Percentiles rank a stretch among this genome's conserved stretches.
Evolutionary conservation across 1,284 basidiomycete species (phyloP).

Genomic region (Ganoderma resinaceum): DNA sequence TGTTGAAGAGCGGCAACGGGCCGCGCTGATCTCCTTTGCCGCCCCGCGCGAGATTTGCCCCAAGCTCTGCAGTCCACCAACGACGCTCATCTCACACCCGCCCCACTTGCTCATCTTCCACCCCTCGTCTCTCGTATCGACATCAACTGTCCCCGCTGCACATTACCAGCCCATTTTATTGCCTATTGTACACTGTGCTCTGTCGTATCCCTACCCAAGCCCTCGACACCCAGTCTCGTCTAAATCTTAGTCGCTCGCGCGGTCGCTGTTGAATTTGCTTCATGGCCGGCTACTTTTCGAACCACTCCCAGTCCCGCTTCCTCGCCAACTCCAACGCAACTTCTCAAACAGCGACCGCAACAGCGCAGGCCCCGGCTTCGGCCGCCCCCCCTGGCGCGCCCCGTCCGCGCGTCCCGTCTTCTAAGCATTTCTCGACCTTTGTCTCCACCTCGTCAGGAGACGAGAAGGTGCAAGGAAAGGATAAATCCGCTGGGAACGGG

Average conservation of each 20-base stretch:
- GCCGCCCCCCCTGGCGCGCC: conserved; percentile 38
- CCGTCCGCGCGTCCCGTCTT: conserved; percentile 59
- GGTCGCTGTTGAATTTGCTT: conserved; percentile 16
- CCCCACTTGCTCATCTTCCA: conserved; percentile 17
- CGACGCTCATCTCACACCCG: conserved; percentile 30
- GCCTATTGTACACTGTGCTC: conserved; percentile 13
- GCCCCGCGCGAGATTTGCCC: conserved; percentile 22
- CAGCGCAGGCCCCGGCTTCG: conserved; percentile 30
- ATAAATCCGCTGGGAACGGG: conserved; percentile 48
- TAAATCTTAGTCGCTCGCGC: conserved; percentile 16
- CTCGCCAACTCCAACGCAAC: conserved; percentile 53
- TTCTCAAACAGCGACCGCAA: conserved; percentile 35
- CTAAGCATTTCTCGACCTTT: conserved; percentile 80
- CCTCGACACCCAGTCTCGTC: conserved; percentile 3
- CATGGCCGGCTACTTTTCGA: conserved; percentile 76
- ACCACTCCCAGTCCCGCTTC: conserved; percentile 79
- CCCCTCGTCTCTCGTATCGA: conserved; percentile 12
- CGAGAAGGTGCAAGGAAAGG: conserved; percentile 53
- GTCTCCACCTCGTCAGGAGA: conserved; percentile 49
- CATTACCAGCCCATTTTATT: conserved; percentile 20
- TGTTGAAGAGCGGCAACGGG: conserved; percentile 10
- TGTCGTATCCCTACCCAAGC: neutral
- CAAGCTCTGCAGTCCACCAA: conserved; percentile 7
- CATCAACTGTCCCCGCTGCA: conserved; percentile 3
- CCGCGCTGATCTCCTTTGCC: conserved; percentile 18